A percentile compares a stretch with the other conserved stretches of the same genome.
phyloP scores from a whole-genome alignment of 441 rosid species.

The Arabidopsis lyrata region DNA sequence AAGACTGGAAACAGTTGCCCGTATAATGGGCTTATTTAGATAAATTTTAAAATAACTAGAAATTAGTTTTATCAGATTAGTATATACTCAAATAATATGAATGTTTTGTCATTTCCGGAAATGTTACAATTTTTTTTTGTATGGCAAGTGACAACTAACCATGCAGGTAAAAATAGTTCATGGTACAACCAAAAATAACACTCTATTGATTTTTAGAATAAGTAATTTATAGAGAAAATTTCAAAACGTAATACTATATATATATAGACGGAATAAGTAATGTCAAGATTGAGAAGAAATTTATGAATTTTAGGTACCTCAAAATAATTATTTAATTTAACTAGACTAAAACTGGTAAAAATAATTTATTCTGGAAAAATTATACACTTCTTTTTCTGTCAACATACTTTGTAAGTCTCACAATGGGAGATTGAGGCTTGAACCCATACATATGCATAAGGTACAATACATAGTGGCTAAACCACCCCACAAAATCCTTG shows the following conservation, averaged over 20 bases:
- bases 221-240: neutral
- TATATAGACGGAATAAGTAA: neutral
- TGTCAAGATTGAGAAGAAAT: neutral
- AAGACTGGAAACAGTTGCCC: constrained; percentile 11
- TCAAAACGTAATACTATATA: neutral
- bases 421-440: neutral
- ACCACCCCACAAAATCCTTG: neutral
- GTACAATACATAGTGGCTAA: constrained; percentile 8
- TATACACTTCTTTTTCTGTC: neutral
- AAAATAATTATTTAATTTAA: constrained; percentile 1
- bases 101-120: neutral
- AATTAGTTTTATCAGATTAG: neutral
- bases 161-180: neutral
- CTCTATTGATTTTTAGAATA: neutral
- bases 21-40: constrained; percentile 5
- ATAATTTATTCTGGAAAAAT: neutral
- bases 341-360: neutral
- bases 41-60: neutral
- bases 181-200: neutral
- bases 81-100: neutral
- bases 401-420: neutral
- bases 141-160: constrained; percentile 9
- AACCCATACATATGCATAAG: neutral
- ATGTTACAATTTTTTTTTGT: neutral
- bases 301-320: neutral